phyloP scores from a whole-genome alignment of 2,329 filamentous ascomycete genomes.

The Samsoniella hepiali region DNA sequence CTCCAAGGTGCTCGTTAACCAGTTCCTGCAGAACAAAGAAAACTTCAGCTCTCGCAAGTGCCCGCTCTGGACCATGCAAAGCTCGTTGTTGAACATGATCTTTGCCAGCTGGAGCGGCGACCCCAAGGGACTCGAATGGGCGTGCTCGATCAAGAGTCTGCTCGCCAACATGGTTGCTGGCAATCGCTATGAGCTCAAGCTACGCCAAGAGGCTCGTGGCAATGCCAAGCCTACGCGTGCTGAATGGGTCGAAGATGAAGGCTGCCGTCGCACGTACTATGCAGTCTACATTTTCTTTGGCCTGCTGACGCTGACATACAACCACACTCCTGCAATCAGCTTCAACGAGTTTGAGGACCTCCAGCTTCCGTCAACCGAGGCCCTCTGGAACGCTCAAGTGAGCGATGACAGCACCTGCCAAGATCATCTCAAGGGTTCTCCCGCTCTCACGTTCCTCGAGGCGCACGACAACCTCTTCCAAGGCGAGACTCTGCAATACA shows the following conservation, averaged over 20 bases:
- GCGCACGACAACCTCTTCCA: constrained; percentile 96
- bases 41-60: constrained; percentile 98
- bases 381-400: constrained; percentile 84
- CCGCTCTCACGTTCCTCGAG: constrained; percentile 82
- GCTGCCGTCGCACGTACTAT: constrained; percentile 94
- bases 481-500: constrained; percentile 85
- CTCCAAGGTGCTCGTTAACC: constrained; percentile 93
- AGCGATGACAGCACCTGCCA: constrained; percentile 80
- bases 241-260: constrained; percentile 96
- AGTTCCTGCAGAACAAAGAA: constrained; percentile 96
- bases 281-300: constrained; percentile 99
- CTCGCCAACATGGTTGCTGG: constrained; percentile 98
- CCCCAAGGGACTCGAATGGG: constrained; percentile 96
- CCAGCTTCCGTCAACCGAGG: constrained; percentile 88
- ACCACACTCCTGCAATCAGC: constrained; percentile 95
- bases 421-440: constrained; percentile 68
- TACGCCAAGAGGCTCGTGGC: constrained; percentile 84
- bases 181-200: constrained; percentile 92
- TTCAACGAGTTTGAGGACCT: constrained; percentile 97
- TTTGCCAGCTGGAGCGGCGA: constrained; percentile 99
- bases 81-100: constrained; percentile 94
- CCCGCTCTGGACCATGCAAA: constrained; percentile 97
- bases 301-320: constrained; percentile 89
- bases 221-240: constrained; percentile 70
- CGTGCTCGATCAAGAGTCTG: constrained; percentile 96